Evolutionary conservation across 2,329 filamentous ascomycete genomes (phyloP), one percentile per base, ranked within the genome.

Genomic region (Sarocladiaceae sp.): DNA sequence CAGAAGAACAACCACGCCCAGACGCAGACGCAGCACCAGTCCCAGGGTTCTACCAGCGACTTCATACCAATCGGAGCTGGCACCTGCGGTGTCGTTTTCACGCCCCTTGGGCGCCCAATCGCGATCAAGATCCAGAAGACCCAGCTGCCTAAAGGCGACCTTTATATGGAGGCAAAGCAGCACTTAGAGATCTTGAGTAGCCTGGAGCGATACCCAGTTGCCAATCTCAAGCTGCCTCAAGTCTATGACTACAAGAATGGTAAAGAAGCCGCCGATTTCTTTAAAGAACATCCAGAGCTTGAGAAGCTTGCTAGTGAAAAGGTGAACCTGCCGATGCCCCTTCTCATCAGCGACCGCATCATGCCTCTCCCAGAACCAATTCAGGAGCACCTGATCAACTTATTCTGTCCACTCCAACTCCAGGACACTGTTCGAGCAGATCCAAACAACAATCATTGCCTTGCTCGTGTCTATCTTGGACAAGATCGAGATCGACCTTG

Each of bases 341-440:
- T 52, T 1, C 53, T 66, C 2, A 23, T 60, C 12, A 54, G 55
- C 0, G 59, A 64, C 35, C 55, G 59, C 5, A 64, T 66, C 44
- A 47, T 51, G 13, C 60, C 64, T 6, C 58, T 66, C 3, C 59
- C 62, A 2, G 28, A 55, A 15, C 7, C 23, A 3, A 55, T 55
- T n/a, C 58, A 63, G 2, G 36, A 46, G 0, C 31, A 51, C 0
- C 53, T 66, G 1, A 60, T 66, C 7, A 48, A 58, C 1, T 48
- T 47, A 11, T 64, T 54, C 39, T 64, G 58, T 25, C 6, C 54
- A 3, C n/a, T 29, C 7, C 25, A 28, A 3, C 31, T 36, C 23
- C 56, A 54, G 36, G 10, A 31, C 3, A 15, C 7, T 3, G 61
- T 56, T 8, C 20, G 52, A 3, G 3, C 3, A 1, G 57, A 59